phyloP scores from a whole-genome alignment of 2,329 filamentous ascomycete genomes.

The Sordariomycetes sp. region DNA sequence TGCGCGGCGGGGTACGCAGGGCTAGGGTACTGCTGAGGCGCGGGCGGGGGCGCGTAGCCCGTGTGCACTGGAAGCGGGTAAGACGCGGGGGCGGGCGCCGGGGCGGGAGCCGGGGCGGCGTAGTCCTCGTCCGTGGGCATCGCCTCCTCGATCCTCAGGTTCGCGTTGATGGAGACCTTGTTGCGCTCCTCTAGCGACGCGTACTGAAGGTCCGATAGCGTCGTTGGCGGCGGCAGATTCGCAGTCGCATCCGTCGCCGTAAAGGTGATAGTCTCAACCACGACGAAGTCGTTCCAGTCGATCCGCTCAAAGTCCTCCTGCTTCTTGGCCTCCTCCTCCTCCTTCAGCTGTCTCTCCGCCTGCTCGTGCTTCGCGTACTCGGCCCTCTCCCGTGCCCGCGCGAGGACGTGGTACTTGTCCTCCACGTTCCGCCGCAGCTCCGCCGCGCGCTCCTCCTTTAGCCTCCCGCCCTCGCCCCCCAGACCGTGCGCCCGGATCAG shows the following conservation, averaged over 20 bases:
- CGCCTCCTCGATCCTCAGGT: conserved; percentile 84
- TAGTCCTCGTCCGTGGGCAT: conserved; percentile 63
- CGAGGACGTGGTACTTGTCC: conserved; percentile 69
- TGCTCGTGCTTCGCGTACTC: conserved; percentile 81
- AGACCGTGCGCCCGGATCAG: conserved; percentile 56
- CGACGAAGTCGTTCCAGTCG: conserved; percentile 95
- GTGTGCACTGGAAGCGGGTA: conserved; percentile 31
- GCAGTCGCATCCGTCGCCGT: conserved; percentile 76
- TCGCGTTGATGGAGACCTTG: conserved; percentile 70
- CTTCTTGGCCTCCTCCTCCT: conserved; percentile 76
- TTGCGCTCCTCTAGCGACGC: conserved; percentile 93
- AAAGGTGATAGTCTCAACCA: conserved; percentile 91
- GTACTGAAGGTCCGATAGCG: conserved; percentile 81
- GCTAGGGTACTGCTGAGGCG: conserved; percentile 10
- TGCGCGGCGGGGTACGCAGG: conserved; percentile 18
- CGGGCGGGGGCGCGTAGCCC: conserved; percentile 24
- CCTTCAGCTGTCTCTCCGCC: conserved; percentile 74
- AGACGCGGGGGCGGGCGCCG: conserved; percentile 9
- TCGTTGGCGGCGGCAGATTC: conserved; percentile 78
- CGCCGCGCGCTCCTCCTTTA: conserved; percentile 58
- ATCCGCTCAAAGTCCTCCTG: conserved; percentile 67
- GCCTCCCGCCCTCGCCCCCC: conserved; percentile 51
- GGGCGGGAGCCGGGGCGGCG: not conserved
- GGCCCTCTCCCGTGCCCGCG: conserved; percentile 70
- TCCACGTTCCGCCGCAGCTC: conserved; percentile 62